Percentiles rank a stretch among this genome's conserved stretches.
Evolutionary conservation across 441 rosid species (phyloP).

Genomic region (Adansonia grandidieri): DNA sequence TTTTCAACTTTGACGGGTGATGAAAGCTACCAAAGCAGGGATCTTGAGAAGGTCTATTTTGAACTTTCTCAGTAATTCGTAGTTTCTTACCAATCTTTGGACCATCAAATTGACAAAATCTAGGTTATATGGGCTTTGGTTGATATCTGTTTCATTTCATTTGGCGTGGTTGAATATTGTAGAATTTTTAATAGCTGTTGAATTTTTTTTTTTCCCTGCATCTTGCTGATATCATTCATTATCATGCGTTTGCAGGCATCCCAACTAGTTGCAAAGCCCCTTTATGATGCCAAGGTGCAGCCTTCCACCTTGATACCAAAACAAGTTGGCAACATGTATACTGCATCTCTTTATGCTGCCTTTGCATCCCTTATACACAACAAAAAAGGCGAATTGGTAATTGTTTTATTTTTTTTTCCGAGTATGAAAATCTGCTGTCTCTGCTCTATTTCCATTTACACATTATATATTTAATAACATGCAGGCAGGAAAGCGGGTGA

Average conservation of each 20-base stretch:
- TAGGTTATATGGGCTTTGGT: background rate
- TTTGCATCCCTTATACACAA: conserved; percentile 89
- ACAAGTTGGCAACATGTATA: conserved; percentile 98
- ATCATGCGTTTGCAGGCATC: conserved; percentile 57
- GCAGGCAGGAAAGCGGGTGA: conserved; percentile 77
- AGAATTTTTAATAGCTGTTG: conserved; percentile 5
- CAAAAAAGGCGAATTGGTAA: conserved; percentile 75
- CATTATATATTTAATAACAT: conserved; percentile 23
- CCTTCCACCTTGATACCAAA: conserved; percentile 89
- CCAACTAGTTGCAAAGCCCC: conserved; percentile 85
- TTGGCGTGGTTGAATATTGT: background rate
- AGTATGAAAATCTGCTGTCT: background rate
- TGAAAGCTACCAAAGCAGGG: conserved; percentile 92
- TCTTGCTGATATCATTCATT: conserved; percentile 27
- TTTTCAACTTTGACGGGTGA: conserved; percentile 73
- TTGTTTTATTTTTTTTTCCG: conserved; percentile 16
- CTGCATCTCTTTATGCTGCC: conserved; percentile 95
- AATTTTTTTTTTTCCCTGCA: conserved; percentile 22
- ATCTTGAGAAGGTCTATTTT: conserved; percentile 87
- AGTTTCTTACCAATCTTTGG: background rate
- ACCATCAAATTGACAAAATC: background rate
- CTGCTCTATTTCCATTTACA: conserved; percentile 22
- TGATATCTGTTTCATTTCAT: background rate
- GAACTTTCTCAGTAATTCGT: background rate
- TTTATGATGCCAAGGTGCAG: conserved; percentile 80